Percentiles rank a stretch among this genome's conserved stretches.
Evolutionary conservation across 2,329 filamentous ascomycete genomes (phyloP).

Genomic region (Sarocladium oryzae): DNA sequence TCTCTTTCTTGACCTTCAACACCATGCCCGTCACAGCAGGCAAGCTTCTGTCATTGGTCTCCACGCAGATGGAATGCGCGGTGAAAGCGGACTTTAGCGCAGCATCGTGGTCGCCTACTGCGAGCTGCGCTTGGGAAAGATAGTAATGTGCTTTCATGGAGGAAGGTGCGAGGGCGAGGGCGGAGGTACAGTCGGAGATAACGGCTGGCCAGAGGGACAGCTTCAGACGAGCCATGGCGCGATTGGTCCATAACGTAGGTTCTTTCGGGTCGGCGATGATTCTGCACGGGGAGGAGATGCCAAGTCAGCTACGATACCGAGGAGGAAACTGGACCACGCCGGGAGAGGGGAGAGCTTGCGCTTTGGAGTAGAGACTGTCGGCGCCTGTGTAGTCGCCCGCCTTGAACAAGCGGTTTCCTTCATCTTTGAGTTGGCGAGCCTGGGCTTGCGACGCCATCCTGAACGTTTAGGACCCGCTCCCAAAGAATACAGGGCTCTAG

Average conservation of each 20-base stretch:
- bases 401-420: conserved; percentile 61
- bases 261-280: conserved; percentile 75
- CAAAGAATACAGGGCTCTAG: neutral
- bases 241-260: conserved; percentile 79
- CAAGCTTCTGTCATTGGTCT: conserved; percentile 58
- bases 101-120: conserved; percentile 56
- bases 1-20: conserved; percentile 73
- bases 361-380: conserved; percentile 66
- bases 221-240: conserved; percentile 74
- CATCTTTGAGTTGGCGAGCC: conserved; percentile 38
- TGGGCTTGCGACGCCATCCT: conserved; percentile 2
- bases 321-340: too few species aligned
- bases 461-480: neutral
- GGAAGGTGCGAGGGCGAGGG: conserved; percentile 57
- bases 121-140: conserved; percentile 76
- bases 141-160: conserved; percentile 82
- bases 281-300: conserved; percentile 29
- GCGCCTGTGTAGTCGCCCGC: conserved; percentile 58
- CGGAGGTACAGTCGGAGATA: conserved; percentile 69
- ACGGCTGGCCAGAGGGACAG: conserved; percentile 67
- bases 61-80: conserved; percentile 63
- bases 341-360: conserved; percentile 41
- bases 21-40: conserved; percentile 67
- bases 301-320: too few species aligned
- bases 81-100: conserved; percentile 63